These are phyloP conservation scores for Bidens hawaiensis DNA, from an alignment of 140 eudicot species.

Conservation along the genomic window DNA sequence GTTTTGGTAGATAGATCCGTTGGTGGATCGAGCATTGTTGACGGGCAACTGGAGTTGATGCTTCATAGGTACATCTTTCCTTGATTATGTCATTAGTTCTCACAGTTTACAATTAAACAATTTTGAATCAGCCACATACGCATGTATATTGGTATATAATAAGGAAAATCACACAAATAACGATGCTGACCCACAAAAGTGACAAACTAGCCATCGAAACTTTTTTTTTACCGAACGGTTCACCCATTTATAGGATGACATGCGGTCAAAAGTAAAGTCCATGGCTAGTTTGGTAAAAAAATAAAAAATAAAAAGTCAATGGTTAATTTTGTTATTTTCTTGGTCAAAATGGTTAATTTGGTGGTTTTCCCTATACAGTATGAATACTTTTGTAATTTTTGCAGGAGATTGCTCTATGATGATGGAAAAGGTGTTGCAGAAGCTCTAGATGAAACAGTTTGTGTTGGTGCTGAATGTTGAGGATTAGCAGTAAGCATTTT, in stretches of 20 bases:
- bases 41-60: slow-evolving; percentile 83
- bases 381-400: slow-evolving; percentile 13
- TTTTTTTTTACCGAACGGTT: too few species aligned
- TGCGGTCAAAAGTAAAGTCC: too few species aligned
- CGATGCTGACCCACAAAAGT: neutral
- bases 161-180: too few species aligned
- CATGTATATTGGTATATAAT: too few species aligned
- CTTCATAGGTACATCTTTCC: slow-evolving; percentile 52
- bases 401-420: slow-evolving; percentile 82
- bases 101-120: neutral
- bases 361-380: too few species aligned
- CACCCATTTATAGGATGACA: too few species aligned
- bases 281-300: too few species aligned
- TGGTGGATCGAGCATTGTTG: slow-evolving; percentile 69
- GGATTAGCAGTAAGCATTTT: slow-evolving; percentile 72
- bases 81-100: neutral
- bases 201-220: too few species aligned
- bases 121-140: too few species aligned
- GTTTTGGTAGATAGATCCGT: slow-evolving; percentile 75
- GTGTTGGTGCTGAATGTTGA: slow-evolving; percentile 44
- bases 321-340: too few species aligned
- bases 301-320: too few species aligned
- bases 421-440: slow-evolving; percentile 96
- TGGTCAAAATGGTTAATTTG: too few species aligned
- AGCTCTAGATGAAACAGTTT: slow-evolving; percentile 83